Evolutionary conservation across 768 basidiomycete genomes (phyloP).

Genomic region (Hemileccinum rubropunctum): DNA sequence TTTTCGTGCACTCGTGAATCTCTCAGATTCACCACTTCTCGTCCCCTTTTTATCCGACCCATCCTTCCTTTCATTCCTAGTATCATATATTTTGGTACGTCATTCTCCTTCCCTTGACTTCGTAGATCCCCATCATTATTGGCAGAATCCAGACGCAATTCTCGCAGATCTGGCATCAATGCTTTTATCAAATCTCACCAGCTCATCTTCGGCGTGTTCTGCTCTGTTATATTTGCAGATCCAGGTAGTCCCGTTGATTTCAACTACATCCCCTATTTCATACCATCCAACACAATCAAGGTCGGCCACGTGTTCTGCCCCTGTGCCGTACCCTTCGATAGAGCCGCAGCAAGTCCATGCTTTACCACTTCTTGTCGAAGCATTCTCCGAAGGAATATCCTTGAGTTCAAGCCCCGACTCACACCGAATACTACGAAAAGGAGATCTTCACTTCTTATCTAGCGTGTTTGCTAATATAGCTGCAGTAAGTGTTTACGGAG

Average conservation of each 20-base stretch:
- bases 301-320: slow-evolving; percentile 74
- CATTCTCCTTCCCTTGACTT: background rate
- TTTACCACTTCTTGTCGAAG: slow-evolving; percentile 83
- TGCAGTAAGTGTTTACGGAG: slow-evolving; percentile 48
- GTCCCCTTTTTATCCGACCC: slow-evolving; percentile 65
- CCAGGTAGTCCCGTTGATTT: slow-evolving; percentile 49
- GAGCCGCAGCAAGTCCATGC: slow-evolving; percentile 56
- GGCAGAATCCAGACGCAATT: slow-evolving; percentile 82
- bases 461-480: slow-evolving; percentile 93
- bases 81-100: slow-evolving; percentile 87
- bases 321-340: slow-evolving; percentile 64
- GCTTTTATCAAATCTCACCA: slow-evolving; percentile 92
- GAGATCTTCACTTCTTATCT: slow-evolving; percentile 84
- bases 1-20: slow-evolving; percentile 89
- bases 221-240: slow-evolving; percentile 65
- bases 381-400: slow-evolving; percentile 74
- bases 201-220: slow-evolving; percentile 65
- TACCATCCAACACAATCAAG: slow-evolving; percentile 77
- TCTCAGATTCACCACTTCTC: slow-evolving; percentile 79
- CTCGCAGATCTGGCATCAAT: slow-evolving; percentile 96
- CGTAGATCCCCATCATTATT: slow-evolving; percentile 8
- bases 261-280: slow-evolving; percentile 42
- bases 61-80: slow-evolving; percentile 74
- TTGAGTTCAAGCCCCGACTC: slow-evolving; percentile 48
- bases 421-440: slow-evolving; percentile 59